These are phyloP conservation scores for Strobilomyces dryophilus DNA, from an alignment of 768 basidiomycete species.

Conservation along the genomic window DNA sequence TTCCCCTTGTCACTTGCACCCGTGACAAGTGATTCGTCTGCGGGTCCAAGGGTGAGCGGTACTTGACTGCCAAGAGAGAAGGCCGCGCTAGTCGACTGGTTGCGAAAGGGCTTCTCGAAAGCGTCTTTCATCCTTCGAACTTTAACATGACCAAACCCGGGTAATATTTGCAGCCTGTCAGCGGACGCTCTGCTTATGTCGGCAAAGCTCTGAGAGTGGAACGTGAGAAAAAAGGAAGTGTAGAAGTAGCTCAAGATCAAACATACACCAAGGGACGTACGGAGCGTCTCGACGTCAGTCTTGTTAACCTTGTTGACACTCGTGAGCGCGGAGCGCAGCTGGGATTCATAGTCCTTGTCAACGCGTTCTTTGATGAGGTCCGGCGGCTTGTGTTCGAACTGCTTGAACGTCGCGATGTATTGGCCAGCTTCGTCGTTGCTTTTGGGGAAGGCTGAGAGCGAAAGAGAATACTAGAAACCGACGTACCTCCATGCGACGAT, in stretches of 20 bases:
- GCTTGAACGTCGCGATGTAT: conserved; percentile 88
- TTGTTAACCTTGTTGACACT: conserved; percentile 93
- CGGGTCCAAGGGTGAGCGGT: neutral
- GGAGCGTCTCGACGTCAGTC: conserved; percentile 92
- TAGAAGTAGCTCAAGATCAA: neutral
- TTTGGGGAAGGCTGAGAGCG: conserved; percentile 2
- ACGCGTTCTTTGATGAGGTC: conserved; percentile 92
- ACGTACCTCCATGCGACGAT: conserved; percentile 86
- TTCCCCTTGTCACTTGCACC: conserved; percentile 14
- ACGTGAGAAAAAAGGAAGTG: conserved; percentile 3
- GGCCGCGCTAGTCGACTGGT: conserved; percentile 50
- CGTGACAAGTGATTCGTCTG: neutral
- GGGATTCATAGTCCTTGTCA: conserved; percentile 82
- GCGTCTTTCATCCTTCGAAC: conserved; percentile 88
- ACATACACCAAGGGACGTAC: conserved; percentile 87
- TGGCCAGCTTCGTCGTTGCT: conserved; percentile 90
- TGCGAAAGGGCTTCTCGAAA: conserved; percentile 84
- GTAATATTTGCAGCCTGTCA: conserved; percentile 75
- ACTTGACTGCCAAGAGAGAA: conserved; percentile 31
- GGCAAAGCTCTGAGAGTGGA: conserved; percentile 67
- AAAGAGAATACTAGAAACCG: conserved; percentile 19
- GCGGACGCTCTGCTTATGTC: conserved; percentile 70
- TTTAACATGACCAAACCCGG: conserved; percentile 93
- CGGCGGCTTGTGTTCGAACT: conserved; percentile 90
- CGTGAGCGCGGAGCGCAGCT: conserved; percentile 80